A percentile compares a stretch with the other conserved stretches of the same genome.
These are phyloP conservation scores for Pyrus betulifolia DNA, from an alignment of 306 rosid genomes.

Conservation along the genomic window DNA sequence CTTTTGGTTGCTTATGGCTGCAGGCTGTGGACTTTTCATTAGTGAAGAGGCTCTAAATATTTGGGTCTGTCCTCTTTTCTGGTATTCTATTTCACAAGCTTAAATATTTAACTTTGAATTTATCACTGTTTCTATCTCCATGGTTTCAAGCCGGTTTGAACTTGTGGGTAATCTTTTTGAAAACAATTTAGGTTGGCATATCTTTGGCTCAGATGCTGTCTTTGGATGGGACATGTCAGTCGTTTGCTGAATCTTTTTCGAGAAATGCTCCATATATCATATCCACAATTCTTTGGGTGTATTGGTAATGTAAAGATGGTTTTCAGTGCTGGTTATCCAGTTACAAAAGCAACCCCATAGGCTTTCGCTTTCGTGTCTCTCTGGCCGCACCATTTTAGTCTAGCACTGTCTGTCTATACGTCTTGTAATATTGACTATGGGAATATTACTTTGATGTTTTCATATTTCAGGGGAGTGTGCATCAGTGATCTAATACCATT, in stretches of 20 bases:
- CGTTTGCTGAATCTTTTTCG: conserved; percentile 51
- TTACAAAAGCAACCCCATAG: too few relatives aligned
- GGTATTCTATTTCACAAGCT: conserved; percentile 44
- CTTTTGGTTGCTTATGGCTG: conserved; percentile 78
- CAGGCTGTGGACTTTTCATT: conserved; percentile 64
- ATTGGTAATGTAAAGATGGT: conserved; percentile 60
- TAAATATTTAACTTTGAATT: conserved; percentile 3
- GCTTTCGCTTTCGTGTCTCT: too few relatives aligned
- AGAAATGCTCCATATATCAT: conserved; percentile 43
- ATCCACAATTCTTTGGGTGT: conserved; percentile 56
- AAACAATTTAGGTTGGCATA: conserved; percentile 48
- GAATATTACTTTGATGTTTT: too few relatives aligned
- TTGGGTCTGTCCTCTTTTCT: conserved; percentile 58
- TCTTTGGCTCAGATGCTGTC: conserved; percentile 44
- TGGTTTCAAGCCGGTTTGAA: conserved; percentile 11
- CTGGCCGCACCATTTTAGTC: conserved; percentile 1
- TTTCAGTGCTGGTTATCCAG: too few relatives aligned
- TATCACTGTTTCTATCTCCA: conserved; percentile 1
- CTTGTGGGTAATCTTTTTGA: conserved; percentile 6
- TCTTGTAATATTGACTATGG: too few relatives aligned
- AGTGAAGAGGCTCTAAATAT: conserved; percentile 71
- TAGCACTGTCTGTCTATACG: not conserved
- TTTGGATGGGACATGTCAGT: conserved; percentile 59
- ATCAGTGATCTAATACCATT: conserved; percentile 62
- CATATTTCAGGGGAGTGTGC: conserved; percentile 57